A percentile compares a stretch with the other conserved stretches of the same genome.
These are phyloP conservation scores for Asterophora parasitica DNA, from an alignment of 768 basidiomycete genomes.

Conservation along the genomic window DNA sequence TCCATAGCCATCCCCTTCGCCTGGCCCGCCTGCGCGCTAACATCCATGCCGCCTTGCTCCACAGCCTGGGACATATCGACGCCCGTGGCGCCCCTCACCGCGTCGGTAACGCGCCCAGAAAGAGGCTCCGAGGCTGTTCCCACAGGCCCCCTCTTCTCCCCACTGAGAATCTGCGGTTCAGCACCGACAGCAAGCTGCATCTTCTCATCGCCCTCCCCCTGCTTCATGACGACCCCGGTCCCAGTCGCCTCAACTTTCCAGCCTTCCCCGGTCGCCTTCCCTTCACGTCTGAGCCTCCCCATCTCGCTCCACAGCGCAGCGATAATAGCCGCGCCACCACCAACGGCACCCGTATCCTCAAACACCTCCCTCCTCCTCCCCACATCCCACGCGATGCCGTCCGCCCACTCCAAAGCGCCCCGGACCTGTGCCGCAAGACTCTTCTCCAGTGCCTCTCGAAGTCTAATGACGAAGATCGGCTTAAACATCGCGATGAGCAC, in stretches of 20 bases:
- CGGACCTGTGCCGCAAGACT: constrained; percentile 54
- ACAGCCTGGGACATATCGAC: constrained; percentile 20
- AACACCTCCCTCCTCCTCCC: constrained; percentile 57
- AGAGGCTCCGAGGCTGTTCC: constrained; percentile 46
- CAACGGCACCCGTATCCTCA: constrained; percentile 52
- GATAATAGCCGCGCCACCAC: constrained; percentile 39
- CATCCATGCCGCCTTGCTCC: constrained; percentile 9
- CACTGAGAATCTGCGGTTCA: constrained; percentile 67
- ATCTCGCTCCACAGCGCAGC: constrained; percentile 69
- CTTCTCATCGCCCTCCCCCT: constrained; percentile 21
- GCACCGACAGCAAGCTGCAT: constrained; percentile 58
- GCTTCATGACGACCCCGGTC: constrained; percentile 58
- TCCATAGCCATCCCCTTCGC: constrained; percentile 11
- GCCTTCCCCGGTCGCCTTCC: constrained; percentile 28
- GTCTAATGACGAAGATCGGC: constrained; percentile 50
- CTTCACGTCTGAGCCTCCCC: constrained; percentile 46
- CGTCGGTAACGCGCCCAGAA: constrained; percentile 29
- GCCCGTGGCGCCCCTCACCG: constrained; percentile 25
- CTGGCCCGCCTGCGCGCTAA: constrained; percentile 19
- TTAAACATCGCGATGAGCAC: constrained; percentile 58
- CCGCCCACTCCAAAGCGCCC: constrained; percentile 45
- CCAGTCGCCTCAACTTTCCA: constrained; percentile 48
- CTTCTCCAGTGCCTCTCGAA: constrained; percentile 57
- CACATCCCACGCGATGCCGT: constrained; percentile 57
- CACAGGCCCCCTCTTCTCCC: constrained; percentile 63